These are phyloP conservation scores for Yarrowia sp. DNA, from an alignment of 805 yeast species.

Conservation along the genomic window DNA sequence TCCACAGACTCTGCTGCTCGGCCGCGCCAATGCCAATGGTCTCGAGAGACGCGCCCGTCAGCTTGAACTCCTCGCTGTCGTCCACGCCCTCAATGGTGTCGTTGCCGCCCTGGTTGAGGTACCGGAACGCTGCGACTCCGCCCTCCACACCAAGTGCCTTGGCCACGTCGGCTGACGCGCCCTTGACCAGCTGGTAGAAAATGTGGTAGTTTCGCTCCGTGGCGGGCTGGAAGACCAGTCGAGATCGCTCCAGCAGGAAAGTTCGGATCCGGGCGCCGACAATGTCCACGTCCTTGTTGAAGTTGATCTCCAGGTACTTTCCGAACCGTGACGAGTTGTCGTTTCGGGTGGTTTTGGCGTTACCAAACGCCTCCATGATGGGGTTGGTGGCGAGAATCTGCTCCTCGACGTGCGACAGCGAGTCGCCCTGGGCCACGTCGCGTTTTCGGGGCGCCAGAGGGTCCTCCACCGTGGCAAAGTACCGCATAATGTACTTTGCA, in stretches of 20 bases:
- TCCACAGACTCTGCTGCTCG: conserved; percentile 72
- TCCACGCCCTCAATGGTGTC: conserved; percentile 74
- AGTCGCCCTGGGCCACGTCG: conserved; percentile 50
- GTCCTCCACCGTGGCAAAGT: conserved; percentile 90
- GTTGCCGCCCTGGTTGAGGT: conserved; percentile 88
- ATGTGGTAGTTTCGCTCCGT: conserved; percentile 95
- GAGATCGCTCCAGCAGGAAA: conserved; percentile 87
- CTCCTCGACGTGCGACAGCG: conserved; percentile 89
- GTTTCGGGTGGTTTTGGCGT: conserved; percentile 96
- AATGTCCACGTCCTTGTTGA: conserved; percentile 74
- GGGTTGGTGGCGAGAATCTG: conserved; percentile 97
- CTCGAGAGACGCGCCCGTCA: conserved; percentile 75
- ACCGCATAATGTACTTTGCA: conserved; percentile 97
- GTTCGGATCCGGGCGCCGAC: conserved; percentile 96
- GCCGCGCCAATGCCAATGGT: conserved; percentile 74
- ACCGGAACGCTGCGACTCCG: conserved; percentile 74
- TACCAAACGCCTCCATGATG: conserved; percentile 97
- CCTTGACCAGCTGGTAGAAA: conserved; percentile 86
- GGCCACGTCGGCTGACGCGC: conserved; percentile 58
- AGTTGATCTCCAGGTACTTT: conserved; percentile 89
- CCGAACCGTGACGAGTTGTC: conserved; percentile 98
- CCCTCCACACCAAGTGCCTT: conserved; percentile 56
- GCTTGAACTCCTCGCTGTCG: conserved; percentile 77
- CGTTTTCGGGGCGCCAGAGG: conserved; percentile 50
- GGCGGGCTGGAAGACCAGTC: conserved; percentile 90